Evolutionary conservation across 768 basidiomycete genomes (phyloP).

Genomic region (Pleurotus sapidus): DNA sequence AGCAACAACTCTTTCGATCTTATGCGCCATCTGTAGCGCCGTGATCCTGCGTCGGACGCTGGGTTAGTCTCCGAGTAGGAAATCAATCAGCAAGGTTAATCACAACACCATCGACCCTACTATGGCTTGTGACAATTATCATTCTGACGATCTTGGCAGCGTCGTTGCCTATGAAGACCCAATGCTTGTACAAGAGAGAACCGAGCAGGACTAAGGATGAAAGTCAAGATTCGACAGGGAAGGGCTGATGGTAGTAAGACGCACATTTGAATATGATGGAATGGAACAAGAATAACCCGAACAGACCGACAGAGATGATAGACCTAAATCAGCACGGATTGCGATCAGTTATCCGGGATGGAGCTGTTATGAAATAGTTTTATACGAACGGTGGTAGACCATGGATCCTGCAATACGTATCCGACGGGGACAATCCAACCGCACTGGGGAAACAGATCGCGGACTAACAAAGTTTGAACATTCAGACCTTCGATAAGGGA

Average conservation of each 20-base stretch:
- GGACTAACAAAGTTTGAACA: background rate
- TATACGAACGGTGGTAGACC: background rate
- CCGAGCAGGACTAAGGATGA: background rate
- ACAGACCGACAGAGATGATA: background rate
- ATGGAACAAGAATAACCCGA: background rate
- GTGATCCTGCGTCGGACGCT: too few species aligned
- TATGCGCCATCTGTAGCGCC: too few species aligned
- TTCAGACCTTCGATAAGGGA: too few species aligned
- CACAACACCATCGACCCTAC: background rate
- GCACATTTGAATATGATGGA: constrained; percentile 3
- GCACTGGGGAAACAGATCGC: background rate
- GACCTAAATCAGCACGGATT: background rate
- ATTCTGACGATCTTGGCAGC: background rate
- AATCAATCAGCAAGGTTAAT: too few species aligned
- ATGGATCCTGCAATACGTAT: background rate
- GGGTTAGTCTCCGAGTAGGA: too few species aligned
- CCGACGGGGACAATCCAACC: background rate
- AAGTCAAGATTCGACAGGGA: background rate
- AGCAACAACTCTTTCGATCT: too few species aligned
- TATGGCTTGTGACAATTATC: background rate
- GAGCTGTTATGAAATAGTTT: background rate
- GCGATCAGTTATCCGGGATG: background rate
- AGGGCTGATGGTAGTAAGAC: background rate
- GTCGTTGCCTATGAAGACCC: constrained; percentile 2
- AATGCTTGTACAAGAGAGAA: background rate